These are phyloP conservation scores for Colletotrichum falcatum DNA, from an alignment of 2,329 filamentous ascomycete genomes.

Conservation along the genomic window DNA sequence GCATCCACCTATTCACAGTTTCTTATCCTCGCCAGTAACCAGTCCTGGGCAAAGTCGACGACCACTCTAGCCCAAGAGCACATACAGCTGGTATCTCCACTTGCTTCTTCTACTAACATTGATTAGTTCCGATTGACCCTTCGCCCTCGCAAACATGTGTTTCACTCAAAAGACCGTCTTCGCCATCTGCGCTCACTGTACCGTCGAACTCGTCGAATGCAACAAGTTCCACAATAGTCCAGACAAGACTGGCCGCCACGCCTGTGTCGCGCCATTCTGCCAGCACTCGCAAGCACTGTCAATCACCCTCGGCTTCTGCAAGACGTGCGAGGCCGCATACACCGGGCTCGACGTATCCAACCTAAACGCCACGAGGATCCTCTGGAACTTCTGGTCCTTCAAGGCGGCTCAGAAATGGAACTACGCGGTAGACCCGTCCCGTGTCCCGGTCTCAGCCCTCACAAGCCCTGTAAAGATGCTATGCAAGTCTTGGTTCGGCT, in stretches of 20 bases:
- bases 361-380: not conserved
- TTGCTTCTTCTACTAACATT: not conserved
- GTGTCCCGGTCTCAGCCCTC: constrained; percentile 5
- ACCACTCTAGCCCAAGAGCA: not conserved
- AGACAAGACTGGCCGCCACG: not conserved
- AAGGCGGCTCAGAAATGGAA: constrained; percentile 16
- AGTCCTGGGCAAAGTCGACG: not conserved
- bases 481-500: not conserved
- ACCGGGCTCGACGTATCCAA: not conserved
- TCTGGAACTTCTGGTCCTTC: constrained; percentile 34
- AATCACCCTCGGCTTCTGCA: constrained; percentile 25
- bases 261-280: constrained; percentile 21
- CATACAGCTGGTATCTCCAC: not conserved
- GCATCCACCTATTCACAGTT: not conserved
- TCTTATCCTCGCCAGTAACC: not conserved
- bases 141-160: not conserved
- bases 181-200: constrained; percentile 15
- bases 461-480: not conserved
- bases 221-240: not conserved
- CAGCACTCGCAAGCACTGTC: constrained; percentile 18
- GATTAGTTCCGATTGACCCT: too few relatives aligned
- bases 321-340: constrained; percentile 17
- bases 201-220: constrained; percentile 9
- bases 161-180: constrained; percentile 3
- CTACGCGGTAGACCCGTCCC: not conserved